Conservation (phyloP, 257 asterid genomes). For the Linderniella brevidens region DNA sequence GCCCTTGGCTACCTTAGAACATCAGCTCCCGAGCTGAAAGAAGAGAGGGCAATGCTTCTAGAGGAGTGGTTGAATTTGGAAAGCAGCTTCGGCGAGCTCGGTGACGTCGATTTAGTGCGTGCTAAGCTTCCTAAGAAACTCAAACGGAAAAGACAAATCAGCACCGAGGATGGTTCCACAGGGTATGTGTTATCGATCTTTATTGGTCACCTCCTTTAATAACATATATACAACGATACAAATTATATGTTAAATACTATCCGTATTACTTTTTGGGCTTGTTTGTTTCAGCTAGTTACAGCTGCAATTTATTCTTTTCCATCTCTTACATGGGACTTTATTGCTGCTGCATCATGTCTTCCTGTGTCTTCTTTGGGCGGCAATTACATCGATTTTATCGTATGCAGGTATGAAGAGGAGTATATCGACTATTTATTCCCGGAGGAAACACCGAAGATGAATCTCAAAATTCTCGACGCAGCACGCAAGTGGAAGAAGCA, state of each 20-base stretch:
- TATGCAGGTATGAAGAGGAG: slow-evolving; percentile 36
- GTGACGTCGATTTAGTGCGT: slow-evolving; percentile 57
- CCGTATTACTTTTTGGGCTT: neutral
- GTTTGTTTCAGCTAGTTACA: neutral
- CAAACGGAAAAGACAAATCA: slow-evolving; percentile 72
- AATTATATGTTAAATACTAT: too few species aligned
- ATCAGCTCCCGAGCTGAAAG: slow-evolving; percentile 72
- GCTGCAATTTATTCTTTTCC: neutral
- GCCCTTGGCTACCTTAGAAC: slow-evolving; percentile 56
- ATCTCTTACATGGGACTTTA: neutral
- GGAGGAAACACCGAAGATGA: slow-evolving; percentile 61
- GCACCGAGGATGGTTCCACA: slow-evolving; percentile 73
- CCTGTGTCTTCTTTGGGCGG: neutral
- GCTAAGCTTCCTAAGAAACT: slow-evolving; percentile 80
- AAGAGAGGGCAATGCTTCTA: slow-evolving; percentile 38
- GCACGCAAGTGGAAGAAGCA: slow-evolving; percentile 93
- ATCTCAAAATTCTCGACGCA: slow-evolving; percentile 74
- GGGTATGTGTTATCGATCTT: slow-evolving; percentile 31
- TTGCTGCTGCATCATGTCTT: neutral
- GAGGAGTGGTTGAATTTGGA: slow-evolving; percentile 80
- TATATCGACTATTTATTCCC: slow-evolving; percentile 80
- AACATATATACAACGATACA: too few species aligned
- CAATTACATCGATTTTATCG: neutral
- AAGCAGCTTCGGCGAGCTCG: slow-evolving; percentile 60
- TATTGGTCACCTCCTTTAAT: neutral